Evolutionary conservation across 2,329 filamentous ascomycete genomes (phyloP).

Genomic region (Colletotrichum sp.): DNA sequence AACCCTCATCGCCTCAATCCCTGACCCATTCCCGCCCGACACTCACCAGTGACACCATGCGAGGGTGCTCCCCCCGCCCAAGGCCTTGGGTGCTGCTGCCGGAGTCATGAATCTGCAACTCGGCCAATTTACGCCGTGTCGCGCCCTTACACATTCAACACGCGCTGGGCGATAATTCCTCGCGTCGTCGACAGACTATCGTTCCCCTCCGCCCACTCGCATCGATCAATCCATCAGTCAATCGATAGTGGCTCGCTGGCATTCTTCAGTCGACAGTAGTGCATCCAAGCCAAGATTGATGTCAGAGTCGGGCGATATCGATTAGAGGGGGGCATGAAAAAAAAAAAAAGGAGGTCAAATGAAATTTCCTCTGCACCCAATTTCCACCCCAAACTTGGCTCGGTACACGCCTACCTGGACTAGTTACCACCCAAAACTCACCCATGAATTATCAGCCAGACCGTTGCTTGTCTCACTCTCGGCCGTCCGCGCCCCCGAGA

Average conservation of each 20-base stretch:
- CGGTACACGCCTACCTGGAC: neutral
- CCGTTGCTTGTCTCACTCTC: slow-evolving; percentile 1
- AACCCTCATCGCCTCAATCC: neutral
- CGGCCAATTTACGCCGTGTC: slow-evolving; percentile 12
- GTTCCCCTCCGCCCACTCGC: neutral
- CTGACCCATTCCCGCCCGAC: neutral
- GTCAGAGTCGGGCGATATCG: neutral
- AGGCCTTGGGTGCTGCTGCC: neutral
- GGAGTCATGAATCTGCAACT: slow-evolving; percentile 5
- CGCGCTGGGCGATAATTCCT: neutral
- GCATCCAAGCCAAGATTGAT: neutral
- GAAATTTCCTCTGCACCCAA: neutral
- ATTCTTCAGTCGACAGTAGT: neutral
- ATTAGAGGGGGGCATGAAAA: neutral
- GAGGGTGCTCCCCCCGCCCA: neutral
- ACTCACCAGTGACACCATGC: neutral
- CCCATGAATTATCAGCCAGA: neutral
- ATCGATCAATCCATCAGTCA: neutral
- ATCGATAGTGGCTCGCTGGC: neutral
- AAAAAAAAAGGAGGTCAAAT: neutral
- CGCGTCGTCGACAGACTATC: neutral
- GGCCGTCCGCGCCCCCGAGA: neutral
- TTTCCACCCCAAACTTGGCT: neutral
- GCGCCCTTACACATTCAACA: neutral
- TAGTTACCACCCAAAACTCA: neutral